Conservation (phyloP, 2,329 filamentous ascomycete genomes). For the Hypoxylon sp. region DNA sequence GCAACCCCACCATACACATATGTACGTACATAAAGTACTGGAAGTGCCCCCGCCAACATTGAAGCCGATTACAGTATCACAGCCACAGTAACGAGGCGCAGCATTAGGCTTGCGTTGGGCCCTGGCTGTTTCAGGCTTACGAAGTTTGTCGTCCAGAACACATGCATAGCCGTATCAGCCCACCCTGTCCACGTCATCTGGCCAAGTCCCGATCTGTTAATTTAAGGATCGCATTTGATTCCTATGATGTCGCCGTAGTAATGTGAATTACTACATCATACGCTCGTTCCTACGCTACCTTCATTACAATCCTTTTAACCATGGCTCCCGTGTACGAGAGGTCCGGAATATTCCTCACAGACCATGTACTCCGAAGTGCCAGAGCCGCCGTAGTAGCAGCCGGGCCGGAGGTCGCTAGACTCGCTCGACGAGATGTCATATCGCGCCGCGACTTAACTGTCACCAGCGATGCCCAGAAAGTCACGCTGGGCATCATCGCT, state of each 20-base stretch:
- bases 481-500: slow-evolving; percentile 79
- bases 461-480: slow-evolving; percentile 76
- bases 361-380: slow-evolving; percentile 47
- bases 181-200: slow-evolving; percentile 43
- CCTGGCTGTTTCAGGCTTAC: slow-evolving; percentile 17
- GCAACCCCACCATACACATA: background rate
- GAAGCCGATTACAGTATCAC: background rate
- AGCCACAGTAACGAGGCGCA: slow-evolving; percentile 40
- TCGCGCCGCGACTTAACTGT: slow-evolving; percentile 67
- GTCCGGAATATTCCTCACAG: slow-evolving; percentile 44
- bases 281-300: slow-evolving; percentile 19
- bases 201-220: slow-evolving; percentile 16
- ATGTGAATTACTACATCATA: slow-evolving; percentile 12
- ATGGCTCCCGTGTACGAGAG: slow-evolving; percentile 51
- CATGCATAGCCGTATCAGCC: slow-evolving; percentile 34
- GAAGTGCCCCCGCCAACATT: too few species aligned
- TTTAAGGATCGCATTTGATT: slow-evolving; percentile 21
- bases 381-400: slow-evolving; percentile 49
- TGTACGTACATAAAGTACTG: too few species aligned
- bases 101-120: slow-evolving; percentile 28
- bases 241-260: slow-evolving; percentile 23
- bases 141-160: slow-evolving; percentile 19
- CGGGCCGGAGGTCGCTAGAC: slow-evolving; percentile 48
- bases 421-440: slow-evolving; percentile 54
- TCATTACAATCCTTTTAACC: slow-evolving; percentile 24